Base-by-base conservation (phyloP, 768 basidiomycete species). In the Kwoniella newhampshirensis region DNA sequence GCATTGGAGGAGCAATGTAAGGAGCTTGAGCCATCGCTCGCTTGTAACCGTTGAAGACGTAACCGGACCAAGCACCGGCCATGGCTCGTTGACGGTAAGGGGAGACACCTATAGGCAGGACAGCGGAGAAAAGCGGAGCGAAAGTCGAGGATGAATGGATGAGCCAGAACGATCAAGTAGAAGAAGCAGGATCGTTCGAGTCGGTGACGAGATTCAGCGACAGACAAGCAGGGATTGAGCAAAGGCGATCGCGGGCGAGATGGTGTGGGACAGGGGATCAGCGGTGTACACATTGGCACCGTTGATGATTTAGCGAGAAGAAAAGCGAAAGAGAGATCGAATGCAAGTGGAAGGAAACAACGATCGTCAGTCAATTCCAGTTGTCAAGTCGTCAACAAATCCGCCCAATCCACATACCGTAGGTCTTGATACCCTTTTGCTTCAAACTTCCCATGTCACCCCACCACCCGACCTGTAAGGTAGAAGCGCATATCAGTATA, bases 31-130 rank as follows among this genome's bases (percentile, higher is more conserved):
- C 80, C 37, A 85, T 83, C 49, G 91, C 75, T 61, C 92, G 85
- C 51, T 81, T 82, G 81, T 86, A 88, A 35, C 90, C 91, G 78
- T 91, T 91, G 82, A 91, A 89, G 66, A 91, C 73, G 81, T 89
- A 94, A 64, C 78, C 83, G 53, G 81, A 81, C 71, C 91, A 74
- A 69, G 85, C 83, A 52, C 87, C 80, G 45, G 87, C 85, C 39
- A 86, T 83, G 17, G 88, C 84, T 57, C 84, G 85, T 63, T 87
- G 83, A 75, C 86, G 85, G 80, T 83, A 87, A 7, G 90, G 88
- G n/a, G 91, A 91, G 62, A 92, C 70, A 63, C 82, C 92, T 96
- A 17, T 6, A 18, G n/a, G n/a, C n/a, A n/a, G n/a, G n/a, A 48
- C 45, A 18, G 13, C 27, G 25, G 39, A 21, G 28, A 37, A 36